Conservation (phyloP, 306 rosid species). For the Sesbania bispinosa region DNA sequence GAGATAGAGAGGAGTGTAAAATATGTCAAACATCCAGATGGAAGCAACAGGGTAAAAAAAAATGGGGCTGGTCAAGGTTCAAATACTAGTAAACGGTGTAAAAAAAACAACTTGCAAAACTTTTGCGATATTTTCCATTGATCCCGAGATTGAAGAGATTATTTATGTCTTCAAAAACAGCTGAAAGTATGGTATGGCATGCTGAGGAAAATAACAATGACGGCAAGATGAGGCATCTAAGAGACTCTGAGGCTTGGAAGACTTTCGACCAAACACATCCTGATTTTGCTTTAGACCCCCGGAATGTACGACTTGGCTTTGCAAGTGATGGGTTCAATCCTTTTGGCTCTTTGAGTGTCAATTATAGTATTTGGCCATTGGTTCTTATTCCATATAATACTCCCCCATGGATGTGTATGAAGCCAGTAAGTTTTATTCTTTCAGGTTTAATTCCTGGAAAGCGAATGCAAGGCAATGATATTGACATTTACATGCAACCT, state of each 20-base stretch:
- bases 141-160: not conserved
- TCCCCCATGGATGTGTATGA: not conserved
- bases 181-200: not conserved
- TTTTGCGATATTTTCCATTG: not conserved
- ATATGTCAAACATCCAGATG: not conserved
- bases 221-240: not conserved
- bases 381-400: not conserved
- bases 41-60: not conserved
- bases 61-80: not conserved
- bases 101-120: not conserved
- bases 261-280: not conserved
- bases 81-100: not conserved
- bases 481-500: too few relatives aligned
- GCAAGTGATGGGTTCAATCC: not conserved
- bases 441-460: too few relatives aligned
- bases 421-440: too few relatives aligned
- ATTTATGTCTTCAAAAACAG: not conserved
- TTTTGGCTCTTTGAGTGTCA: not conserved
- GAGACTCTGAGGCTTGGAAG: not conserved
- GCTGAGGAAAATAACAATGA: not conserved
- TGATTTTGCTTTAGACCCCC: not conserved
- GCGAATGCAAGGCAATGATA: too few relatives aligned
- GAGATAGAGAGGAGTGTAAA: not conserved
- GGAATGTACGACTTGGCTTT: not conserved
- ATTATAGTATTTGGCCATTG: not conserved